phyloP scores from a whole-genome alignment of 805 yeast species.

The Candida pseudofarinosa region DNA sequence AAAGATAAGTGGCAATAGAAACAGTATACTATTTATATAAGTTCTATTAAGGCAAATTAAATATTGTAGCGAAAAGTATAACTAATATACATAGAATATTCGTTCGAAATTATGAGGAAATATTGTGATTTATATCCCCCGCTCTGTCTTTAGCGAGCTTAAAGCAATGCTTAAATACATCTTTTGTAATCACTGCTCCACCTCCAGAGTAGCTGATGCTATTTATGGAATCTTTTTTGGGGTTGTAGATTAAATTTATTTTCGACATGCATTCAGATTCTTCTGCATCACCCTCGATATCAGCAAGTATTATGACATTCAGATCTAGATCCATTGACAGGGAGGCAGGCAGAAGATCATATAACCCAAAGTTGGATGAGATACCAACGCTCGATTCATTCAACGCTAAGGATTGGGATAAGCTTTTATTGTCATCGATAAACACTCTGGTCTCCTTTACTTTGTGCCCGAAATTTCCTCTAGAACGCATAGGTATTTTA shows the following conservation, averaged over 20 bases:
- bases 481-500: slow-evolving; percentile 48
- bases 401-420: slow-evolving; percentile 35
- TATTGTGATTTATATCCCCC: too few relatives aligned
- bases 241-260: slow-evolving; percentile 41
- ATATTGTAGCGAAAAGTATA: too few relatives aligned
- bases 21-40: too few relatives aligned
- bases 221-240: slow-evolving; percentile 15
- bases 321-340: slow-evolving; percentile 26
- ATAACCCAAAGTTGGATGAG: slow-evolving; percentile 59
- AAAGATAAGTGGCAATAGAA: too few relatives aligned
- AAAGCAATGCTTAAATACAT: slow-evolving; percentile 45
- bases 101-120: too few relatives aligned
- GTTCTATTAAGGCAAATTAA: too few relatives aligned
- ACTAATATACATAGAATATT: background rate
- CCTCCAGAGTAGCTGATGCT: slow-evolving; percentile 50
- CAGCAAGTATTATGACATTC: slow-evolving; percentile 53
- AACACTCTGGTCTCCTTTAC: slow-evolving; percentile 36
- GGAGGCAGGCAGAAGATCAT: slow-evolving; percentile 33
- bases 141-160: slow-evolving; percentile 47
- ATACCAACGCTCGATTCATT: slow-evolving; percentile 37
- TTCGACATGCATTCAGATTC: slow-evolving; percentile 57
- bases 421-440: slow-evolving; percentile 45
- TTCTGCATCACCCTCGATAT: slow-evolving; percentile 83
- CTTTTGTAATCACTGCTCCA: slow-evolving; percentile 42
- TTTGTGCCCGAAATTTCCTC: slow-evolving; percentile 49